phyloP scores from a whole-genome alignment of 2,329 filamentous ascomycete genomes.

The Diaporthe destruens region DNA sequence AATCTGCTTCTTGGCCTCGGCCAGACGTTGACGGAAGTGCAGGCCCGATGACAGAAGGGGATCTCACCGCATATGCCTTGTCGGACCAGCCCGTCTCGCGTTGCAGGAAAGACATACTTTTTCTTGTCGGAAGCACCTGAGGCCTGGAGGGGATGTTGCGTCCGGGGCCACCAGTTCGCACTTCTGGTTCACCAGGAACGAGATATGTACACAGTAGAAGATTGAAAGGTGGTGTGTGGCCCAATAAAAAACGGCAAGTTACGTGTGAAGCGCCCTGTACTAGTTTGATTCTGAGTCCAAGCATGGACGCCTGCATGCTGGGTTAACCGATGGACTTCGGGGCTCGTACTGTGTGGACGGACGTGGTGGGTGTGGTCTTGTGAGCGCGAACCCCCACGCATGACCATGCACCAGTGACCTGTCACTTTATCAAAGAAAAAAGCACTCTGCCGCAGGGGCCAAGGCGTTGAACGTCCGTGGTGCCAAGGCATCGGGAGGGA shows the following conservation, averaged over 20 bases:
- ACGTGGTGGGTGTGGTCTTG: not conserved
- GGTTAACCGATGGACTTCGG: not conserved
- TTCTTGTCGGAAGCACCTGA: not conserved
- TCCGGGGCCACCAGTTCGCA: not conserved
- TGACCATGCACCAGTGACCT: slow-evolving; percentile 22
- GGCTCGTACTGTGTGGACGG: not conserved
- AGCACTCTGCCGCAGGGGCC: slow-evolving; percentile 7
- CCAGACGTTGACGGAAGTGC: not conserved
- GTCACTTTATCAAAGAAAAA: slow-evolving; percentile 18
- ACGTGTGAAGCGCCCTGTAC: not conserved
- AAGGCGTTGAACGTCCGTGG: not conserved
- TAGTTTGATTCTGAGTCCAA: not conserved
- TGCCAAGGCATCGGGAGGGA: slow-evolving; percentile 8
- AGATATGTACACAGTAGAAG: not conserved
- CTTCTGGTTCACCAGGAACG: not conserved
- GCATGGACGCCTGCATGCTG: slow-evolving; percentile 4
- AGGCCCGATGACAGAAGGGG: slow-evolving; percentile 4
- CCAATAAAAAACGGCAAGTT: not conserved
- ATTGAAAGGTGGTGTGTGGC: slow-evolving; percentile 1
- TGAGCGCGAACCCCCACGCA: slow-evolving; percentile 21
- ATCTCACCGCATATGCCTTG: slow-evolving; percentile 4
- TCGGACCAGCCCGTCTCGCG: not conserved
- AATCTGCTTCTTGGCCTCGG: not conserved
- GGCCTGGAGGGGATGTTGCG: not conserved
- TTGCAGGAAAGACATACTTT: not conserved